phyloP scores from a whole-genome alignment of 2,329 filamentous ascomycete species.

The Colletotrichum tofieldiae region DNA sequence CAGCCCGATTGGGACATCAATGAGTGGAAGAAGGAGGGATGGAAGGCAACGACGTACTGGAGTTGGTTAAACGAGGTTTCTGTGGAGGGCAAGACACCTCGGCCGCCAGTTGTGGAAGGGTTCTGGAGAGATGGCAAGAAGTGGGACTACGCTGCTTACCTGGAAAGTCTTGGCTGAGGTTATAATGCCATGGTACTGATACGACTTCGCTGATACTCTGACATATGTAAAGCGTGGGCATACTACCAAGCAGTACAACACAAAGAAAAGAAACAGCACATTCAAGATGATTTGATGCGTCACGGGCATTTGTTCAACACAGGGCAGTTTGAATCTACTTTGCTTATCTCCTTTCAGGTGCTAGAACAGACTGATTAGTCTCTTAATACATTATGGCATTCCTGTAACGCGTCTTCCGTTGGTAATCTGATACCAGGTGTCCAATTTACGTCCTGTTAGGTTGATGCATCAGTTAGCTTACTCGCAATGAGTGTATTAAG shows the following conservation, averaged over 20 bases:
- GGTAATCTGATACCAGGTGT: too few relatives aligned
- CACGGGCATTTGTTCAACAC: background rate
- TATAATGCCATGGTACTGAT: background rate
- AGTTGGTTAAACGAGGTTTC: conserved; percentile 39
- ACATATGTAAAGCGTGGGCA: too few relatives aligned
- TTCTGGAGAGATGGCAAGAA: conserved; percentile 37
- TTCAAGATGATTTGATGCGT: too few relatives aligned
- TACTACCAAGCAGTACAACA: background rate
- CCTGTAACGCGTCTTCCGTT: too few relatives aligned
- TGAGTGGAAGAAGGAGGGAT: conserved; percentile 29
- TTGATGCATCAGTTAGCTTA: too few relatives aligned
- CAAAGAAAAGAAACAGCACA: background rate
- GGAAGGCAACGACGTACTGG: conserved; percentile 37
- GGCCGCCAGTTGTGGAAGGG: conserved; percentile 22
- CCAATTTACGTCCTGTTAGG: too few relatives aligned
- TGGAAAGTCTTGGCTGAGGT: background rate
- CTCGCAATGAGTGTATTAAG: too few relatives aligned
- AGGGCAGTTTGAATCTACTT: background rate
- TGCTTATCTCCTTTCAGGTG: too few relatives aligned
- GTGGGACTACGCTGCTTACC: conserved; percentile 32
- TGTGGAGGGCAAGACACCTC: conserved; percentile 24
- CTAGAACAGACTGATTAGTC: too few relatives aligned
- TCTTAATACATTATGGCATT: too few relatives aligned
- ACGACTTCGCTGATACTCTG: too few relatives aligned
- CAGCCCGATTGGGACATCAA: conserved; percentile 29